Base-by-base conservation (phyloP, 2,329 filamentous ascomycete species). In the Aspergillus tamarii region DNA sequence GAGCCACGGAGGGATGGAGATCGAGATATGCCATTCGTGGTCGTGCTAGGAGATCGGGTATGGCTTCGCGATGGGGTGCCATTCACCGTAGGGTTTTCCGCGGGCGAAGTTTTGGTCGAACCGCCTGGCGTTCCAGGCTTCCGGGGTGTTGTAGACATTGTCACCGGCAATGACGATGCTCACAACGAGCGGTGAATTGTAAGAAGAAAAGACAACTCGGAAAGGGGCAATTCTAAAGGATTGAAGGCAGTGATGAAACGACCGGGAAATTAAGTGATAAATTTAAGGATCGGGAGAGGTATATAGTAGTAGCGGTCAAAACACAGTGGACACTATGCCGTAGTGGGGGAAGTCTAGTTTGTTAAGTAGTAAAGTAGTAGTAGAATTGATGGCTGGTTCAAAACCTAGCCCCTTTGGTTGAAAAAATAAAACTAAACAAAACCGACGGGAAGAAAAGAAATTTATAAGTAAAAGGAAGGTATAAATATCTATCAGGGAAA, bases 1-100 rank as follows among this genome's bases (percentile, higher is more conserved):
- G 78, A 78, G 21, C 74, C 73, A 72, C 91, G 88, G 65, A 88
- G 82, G 16, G 91, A 92, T 66, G 89, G 86, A 54, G 85, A 88
- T 65, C 89, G 85, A 60, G 84, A 81, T n/a, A 84, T 79, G 57
- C 81, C 79, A 65, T 81, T 79, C 34, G 79, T 72, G 36, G 83
- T 76, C 19, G 83, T 77, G 64, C 84, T 81, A 34, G 84, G 83
- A 56, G 87, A 84, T 28, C 85, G 81, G 48, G 76, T 72, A 69
- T 77, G 73, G 59, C 72, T 74, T 70, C 78, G 77, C 66, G 73
- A 72, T 43, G 74, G 72, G 48, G 77, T 68, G 60, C 78, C 77
- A 63, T 77, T 77, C 59, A 66, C 69, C 46, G 75, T 67, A 39
- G 70, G 67, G 59, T 67, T 68, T 64, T 75, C 72, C 52, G 67